Evolutionary conservation across 2,329 filamentous ascomycete genomes (phyloP).

Genomic region (Fusarium hainanense): DNA sequence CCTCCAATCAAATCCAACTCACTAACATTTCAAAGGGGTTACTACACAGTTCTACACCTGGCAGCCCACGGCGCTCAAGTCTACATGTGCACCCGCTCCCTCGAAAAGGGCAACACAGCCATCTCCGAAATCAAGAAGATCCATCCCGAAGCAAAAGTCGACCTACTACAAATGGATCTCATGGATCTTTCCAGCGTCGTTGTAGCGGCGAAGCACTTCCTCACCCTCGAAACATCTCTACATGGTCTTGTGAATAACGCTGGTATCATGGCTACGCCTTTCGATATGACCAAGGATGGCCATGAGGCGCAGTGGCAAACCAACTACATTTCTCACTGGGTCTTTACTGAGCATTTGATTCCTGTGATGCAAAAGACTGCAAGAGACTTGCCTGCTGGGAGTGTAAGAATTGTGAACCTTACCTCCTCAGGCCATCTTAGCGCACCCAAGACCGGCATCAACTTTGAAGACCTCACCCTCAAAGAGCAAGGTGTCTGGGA

Average conservation of each 20-base stretch:
- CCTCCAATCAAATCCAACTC: accelerated
- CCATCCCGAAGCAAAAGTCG: slow-evolving; percentile 1
- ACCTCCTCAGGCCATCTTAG: slow-evolving; percentile 23
- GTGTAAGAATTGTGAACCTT: slow-evolving; percentile 34
- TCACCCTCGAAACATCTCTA: slow-evolving; percentile 3
- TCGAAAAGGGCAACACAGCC: slow-evolving; percentile 1
- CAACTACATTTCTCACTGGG: slow-evolving; percentile 35
- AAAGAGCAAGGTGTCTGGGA: background rate
- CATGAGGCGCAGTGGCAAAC: slow-evolving; percentile 38
- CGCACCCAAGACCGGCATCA: slow-evolving; percentile 29
- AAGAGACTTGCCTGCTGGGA: background rate
- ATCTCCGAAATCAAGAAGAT: slow-evolving; percentile 11
- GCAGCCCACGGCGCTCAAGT: slow-evolving; percentile 32
- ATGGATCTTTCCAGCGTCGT: slow-evolving; percentile 14
- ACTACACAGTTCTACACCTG: slow-evolving; percentile 22
- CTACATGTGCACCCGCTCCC: slow-evolving; percentile 25
- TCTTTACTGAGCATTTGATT: slow-evolving; percentile 22
- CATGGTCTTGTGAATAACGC: slow-evolving; percentile 37
- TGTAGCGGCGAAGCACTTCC: slow-evolving; percentile 27
- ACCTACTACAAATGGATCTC: slow-evolving; percentile 26
- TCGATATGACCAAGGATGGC: slow-evolving; percentile 14
- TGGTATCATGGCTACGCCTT: slow-evolving; percentile 31
- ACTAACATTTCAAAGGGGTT: slow-evolving; percentile 13
- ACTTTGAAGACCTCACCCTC: slow-evolving; percentile 10
- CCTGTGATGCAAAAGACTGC: slow-evolving; percentile 33